phyloP scores from a whole-genome alignment of 2,329 filamentous ascomycete genomes.

The Chrysoporthe cubensis region DNA sequence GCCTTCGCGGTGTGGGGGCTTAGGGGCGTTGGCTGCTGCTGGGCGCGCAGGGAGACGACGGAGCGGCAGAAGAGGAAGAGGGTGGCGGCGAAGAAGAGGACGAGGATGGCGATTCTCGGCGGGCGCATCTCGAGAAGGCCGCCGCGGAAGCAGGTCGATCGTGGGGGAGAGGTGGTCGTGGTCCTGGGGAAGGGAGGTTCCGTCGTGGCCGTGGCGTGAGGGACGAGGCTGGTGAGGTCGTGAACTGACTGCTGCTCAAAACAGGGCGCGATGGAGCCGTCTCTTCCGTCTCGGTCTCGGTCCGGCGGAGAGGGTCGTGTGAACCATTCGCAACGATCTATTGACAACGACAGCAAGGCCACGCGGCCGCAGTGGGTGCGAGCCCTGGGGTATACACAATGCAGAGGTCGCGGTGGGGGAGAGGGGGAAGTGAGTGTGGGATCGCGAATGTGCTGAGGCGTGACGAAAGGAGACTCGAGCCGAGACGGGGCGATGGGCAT shows the following conservation, averaged over 20 bases:
- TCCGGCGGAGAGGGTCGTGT: background rate
- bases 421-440: too few species aligned
- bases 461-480: too few species aligned
- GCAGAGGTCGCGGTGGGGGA: too few species aligned
- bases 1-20: slow-evolving; percentile 42
- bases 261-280: background rate
- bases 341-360: too few species aligned
- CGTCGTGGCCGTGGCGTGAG: background rate
- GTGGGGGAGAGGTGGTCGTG: background rate
- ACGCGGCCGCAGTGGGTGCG: too few species aligned
- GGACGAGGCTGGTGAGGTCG: background rate
- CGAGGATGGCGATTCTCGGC: slow-evolving; percentile 57
- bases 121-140: slow-evolving; percentile 49
- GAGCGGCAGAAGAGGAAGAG: slow-evolving; percentile 61
- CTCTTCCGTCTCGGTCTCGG: slow-evolving; percentile 1
- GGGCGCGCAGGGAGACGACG: slow-evolving; percentile 44
- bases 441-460: too few species aligned
- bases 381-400: too few species aligned
- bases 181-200: background rate
- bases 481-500: too few species aligned
- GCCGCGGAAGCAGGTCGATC: background rate
- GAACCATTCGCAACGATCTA: background rate
- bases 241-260: background rate
- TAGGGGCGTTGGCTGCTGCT: slow-evolving; percentile 33
- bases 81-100: slow-evolving; percentile 56